Conservation (phyloP, 176 grass and related monocot genomes). For the Ampelocalamus luodianensis region DNA sequence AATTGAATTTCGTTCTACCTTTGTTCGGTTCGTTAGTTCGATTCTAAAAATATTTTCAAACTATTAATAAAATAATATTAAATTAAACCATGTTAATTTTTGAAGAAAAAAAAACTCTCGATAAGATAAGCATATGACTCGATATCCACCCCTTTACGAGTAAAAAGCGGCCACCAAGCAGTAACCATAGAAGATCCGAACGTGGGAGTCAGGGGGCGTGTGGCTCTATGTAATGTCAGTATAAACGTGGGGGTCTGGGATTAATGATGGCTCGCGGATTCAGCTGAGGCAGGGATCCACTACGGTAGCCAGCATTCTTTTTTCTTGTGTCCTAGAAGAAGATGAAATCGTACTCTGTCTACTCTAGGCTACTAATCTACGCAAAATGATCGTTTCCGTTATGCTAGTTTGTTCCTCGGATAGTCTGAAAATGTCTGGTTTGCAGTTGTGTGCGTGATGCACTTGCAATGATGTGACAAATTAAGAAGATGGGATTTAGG, state of each 20-base stretch:
- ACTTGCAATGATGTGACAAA: not conserved
- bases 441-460: not conserved
- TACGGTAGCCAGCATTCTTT: no score
- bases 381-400: not conserved
- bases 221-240: slow-evolving; percentile 7
- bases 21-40: no score
- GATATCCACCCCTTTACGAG: no score
- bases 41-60: no score
- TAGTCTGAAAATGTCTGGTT: not conserved
- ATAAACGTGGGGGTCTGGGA: not conserved
- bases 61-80: no score
- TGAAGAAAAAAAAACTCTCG: no score
- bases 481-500: no score
- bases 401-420: not conserved
- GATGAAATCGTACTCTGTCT: not conserved
- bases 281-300: no score
- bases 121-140: no score
- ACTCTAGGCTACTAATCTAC: not conserved
- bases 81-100: no score
- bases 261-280: not conserved
- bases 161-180: not conserved
- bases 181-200: not conserved
- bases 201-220: not conserved
- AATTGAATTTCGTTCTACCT: no score
- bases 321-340: no score